A percentile compares a stretch with the other conserved stretches of the same genome.
Conservation (phyloP, 192 early-diverging fungal species). For the Spizellomyces punctatus region DNA sequence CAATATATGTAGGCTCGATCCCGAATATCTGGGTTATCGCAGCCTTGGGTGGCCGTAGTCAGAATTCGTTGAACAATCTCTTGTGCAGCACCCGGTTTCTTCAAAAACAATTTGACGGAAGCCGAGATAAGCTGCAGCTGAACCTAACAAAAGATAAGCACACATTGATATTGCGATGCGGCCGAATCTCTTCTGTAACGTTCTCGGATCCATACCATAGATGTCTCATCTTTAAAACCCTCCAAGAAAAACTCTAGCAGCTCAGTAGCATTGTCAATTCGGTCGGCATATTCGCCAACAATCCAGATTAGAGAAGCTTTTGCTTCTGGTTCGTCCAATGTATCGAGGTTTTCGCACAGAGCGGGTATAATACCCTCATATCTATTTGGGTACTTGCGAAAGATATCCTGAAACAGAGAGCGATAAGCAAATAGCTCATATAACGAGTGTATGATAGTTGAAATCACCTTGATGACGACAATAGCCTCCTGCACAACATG, state of each 20-base stretch:
- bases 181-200: neutral
- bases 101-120: conserved; percentile 92
- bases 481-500: conserved; percentile 93
- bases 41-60: conserved; percentile 84
- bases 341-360: conserved; percentile 89
- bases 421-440: neutral
- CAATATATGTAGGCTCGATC: conserved; percentile 98
- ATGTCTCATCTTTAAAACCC: conserved; percentile 83
- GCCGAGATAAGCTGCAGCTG: conserved; percentile 92
- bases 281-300: conserved; percentile 93
- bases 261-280: conserved; percentile 80
- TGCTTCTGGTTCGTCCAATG: conserved; percentile 87
- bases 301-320: conserved; percentile 94
- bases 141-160: conserved; percentile 52
- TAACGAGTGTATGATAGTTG: conserved; percentile 9
- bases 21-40: conserved; percentile 93
- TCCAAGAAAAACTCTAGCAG: conserved; percentile 81
- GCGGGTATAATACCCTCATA: conserved; percentile 86
- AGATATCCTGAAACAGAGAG: conserved; percentile 67
- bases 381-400: conserved; percentile 88
- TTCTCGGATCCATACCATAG: conserved; percentile 47
- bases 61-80: conserved; percentile 85
- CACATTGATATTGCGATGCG: neutral
- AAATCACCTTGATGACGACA: conserved; percentile 79
- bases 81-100: conserved; percentile 82